A percentile compares a stretch with the other conserved stretches of the same genome.
Conservation (phyloP, 2,329 filamentous ascomycete genomes). For the Sarocladiaceae sp. region DNA sequence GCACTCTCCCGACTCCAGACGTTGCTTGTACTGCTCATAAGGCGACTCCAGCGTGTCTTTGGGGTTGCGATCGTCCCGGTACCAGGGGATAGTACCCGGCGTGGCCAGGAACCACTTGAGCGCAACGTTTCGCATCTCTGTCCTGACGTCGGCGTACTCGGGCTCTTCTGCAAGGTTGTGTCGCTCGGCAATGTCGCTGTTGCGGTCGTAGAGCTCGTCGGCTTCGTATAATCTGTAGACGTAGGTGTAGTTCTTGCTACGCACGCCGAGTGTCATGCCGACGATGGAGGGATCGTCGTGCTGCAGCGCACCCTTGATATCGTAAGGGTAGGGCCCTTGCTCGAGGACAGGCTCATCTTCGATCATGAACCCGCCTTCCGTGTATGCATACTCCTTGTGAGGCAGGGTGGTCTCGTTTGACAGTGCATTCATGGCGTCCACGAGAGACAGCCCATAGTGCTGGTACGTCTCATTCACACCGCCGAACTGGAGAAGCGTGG, state of each 20-base stretch:
- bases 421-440: too few relatives aligned
- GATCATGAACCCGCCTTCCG: conserved; percentile 37
- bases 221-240: conserved; percentile 40
- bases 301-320: conserved; percentile 38
- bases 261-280: conserved; percentile 33
- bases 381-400: conserved; percentile 36
- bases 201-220: conserved; percentile 34
- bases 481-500: conserved; percentile 34
- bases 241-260: conserved; percentile 32
- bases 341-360: conserved; percentile 39
- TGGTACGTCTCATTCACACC: conserved; percentile 31
- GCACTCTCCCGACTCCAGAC: too few relatives aligned
- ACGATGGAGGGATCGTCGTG: conserved; percentile 36
- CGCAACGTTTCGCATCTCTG: conserved; percentile 24
- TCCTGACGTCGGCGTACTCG: conserved; percentile 16
- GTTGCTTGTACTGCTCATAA: conserved; percentile 20
- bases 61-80: conserved; percentile 27
- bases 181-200: conserved; percentile 29
- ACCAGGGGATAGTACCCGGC: conserved; percentile 29
- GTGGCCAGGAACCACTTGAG: conserved; percentile 31
- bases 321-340: conserved; percentile 36
- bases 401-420: too few relatives aligned
- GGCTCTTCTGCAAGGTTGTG: conserved; percentile 30
- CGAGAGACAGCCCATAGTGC: conserved; percentile 31
- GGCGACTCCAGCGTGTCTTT: conserved; percentile 26